phyloP scores from a whole-genome alignment of 176 grass and related monocot genomes.

The Puccinellia tenuiflora region DNA sequence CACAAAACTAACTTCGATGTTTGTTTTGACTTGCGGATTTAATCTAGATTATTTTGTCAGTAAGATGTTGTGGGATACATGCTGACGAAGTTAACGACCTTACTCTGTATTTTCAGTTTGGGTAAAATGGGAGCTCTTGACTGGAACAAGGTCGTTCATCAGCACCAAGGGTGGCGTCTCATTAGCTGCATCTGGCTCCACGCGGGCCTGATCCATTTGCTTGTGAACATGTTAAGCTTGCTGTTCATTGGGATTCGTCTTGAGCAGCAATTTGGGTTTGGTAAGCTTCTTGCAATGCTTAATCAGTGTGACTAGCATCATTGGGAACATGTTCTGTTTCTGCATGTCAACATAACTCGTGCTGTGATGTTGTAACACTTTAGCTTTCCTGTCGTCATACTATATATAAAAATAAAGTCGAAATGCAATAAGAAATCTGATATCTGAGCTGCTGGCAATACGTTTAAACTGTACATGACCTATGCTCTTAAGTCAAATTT shows the following conservation, averaged over 20 bases:
- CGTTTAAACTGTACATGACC: neutral
- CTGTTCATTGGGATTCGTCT: conserved; percentile 92
- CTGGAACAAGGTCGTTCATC: conserved; percentile 87
- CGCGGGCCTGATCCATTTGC: conserved; percentile 86
- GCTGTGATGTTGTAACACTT: neutral
- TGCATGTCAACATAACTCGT: neutral
- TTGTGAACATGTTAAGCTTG: conserved; percentile 93
- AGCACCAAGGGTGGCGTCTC: conserved; percentile 85
- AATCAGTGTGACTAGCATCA: neutral
- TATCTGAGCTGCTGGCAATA: neutral
- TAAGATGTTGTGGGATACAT: neutral
- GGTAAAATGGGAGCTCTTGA: conserved; percentile 78
- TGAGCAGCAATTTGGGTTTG: conserved; percentile 92
- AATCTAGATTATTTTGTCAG: neutral
- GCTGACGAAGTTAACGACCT: neutral
- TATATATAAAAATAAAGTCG: neutral
- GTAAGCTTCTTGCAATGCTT: conserved; percentile 42
- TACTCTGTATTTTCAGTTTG: conserved; percentile 51
- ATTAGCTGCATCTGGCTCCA: conserved; percentile 79
- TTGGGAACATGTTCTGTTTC: neutral
- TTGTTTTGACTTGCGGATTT: conserved; percentile 7
- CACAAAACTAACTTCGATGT: neutral
- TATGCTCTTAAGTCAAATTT: neutral
- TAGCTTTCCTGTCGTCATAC: neutral
- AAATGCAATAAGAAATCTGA: too few species aligned